Evolutionary conservation across 2,329 filamentous ascomycete genomes (phyloP).

Genomic region (Pezicula neosporulosa): DNA sequence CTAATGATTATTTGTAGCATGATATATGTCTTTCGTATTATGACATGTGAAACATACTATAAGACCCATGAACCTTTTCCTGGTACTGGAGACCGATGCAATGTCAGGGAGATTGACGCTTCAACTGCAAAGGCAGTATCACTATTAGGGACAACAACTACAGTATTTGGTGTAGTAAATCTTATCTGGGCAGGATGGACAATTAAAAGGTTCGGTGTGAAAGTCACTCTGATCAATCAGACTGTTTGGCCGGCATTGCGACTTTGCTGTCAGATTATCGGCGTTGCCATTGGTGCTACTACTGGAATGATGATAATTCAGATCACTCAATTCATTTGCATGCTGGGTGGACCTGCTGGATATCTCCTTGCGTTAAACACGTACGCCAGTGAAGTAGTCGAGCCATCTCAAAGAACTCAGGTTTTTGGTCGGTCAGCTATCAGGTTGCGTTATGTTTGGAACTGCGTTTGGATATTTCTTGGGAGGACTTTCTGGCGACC

Average conservation of each 20-base stretch:
- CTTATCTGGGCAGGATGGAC: conserved; percentile 65
- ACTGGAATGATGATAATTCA: conserved; percentile 67
- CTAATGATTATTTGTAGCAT: conserved; percentile 17
- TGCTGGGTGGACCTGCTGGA: conserved; percentile 65
- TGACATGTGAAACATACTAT: conserved; percentile 72
- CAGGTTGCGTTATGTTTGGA: conserved; percentile 66
- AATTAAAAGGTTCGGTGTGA: conserved; percentile 64
- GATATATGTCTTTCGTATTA: conserved; percentile 65
- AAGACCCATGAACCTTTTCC: conserved; percentile 47
- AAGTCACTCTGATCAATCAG: conserved; percentile 58
- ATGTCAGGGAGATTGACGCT: conserved; percentile 58
- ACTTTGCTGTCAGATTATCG: conserved; percentile 60
- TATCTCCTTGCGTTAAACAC: conserved; percentile 69
- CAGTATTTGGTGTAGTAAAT: conserved; percentile 64
- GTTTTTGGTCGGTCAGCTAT: conserved; percentile 63
- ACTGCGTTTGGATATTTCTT: conserved; percentile 60
- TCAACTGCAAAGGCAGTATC: conserved; percentile 60
- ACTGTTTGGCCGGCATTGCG: conserved; percentile 62
- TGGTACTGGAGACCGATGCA: conserved; percentile 51
- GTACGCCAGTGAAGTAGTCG: conserved; percentile 62
- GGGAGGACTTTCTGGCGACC: conserved; percentile 62
- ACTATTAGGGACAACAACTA: conserved; percentile 65
- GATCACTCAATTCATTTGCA: conserved; percentile 61
- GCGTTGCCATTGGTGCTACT: conserved; percentile 57
- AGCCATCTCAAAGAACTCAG: conserved; percentile 55